Evolutionary conservation across 192 early-diverging fungal genomes (phyloP), one percentile per base, ranked within the genome.

Genomic region (Gonapodya prolifera): DNA sequence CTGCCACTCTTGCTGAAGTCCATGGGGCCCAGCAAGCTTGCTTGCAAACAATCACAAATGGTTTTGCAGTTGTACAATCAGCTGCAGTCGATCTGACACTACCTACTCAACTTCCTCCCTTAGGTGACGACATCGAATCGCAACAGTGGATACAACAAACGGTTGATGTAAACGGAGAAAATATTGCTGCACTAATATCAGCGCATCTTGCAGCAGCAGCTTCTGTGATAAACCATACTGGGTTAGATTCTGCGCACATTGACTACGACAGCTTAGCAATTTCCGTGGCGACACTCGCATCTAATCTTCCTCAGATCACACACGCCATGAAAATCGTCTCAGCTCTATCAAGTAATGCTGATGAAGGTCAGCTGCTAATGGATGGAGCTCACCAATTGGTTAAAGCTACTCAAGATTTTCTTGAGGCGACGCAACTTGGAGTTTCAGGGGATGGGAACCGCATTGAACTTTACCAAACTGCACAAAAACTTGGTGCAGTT

Each of bases 81-180:
- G 78, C 78, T 28, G 28, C 71, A 23, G 69, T 33, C 45, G 87
- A 89, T 69, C 75, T 89, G 70, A 79, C 79, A 0, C 70, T 78
- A 77, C 81, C 84, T 1, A 83, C 81, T 8, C 82, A 83, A 29
- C 76, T 89, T 30, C 86, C 87, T 13, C 84, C 84, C 2, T 35
- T 87, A 8, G 80, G 84, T 0, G 82, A 88, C 75, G 88, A 89
- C 78, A 79, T 83, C 1, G 81, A 81, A 2, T 79, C 87, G 33
- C 17, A 78, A 28, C 78, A 83, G 70, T 89, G 88, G 88, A 85
- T 80, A 71, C 82, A 89, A 78, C 81, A 89, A 34, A 89, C 87
- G 1, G 79, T 82, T 16, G 87, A 89, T 70, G 80, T 89, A 2
- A 87, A 87, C 71, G 82, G 82, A 34, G 84, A 87, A 36, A 77